These are phyloP conservation scores for Botrytis sinoallii DNA, from an alignment of 2,329 filamentous ascomycete species.

Conservation along the genomic window DNA sequence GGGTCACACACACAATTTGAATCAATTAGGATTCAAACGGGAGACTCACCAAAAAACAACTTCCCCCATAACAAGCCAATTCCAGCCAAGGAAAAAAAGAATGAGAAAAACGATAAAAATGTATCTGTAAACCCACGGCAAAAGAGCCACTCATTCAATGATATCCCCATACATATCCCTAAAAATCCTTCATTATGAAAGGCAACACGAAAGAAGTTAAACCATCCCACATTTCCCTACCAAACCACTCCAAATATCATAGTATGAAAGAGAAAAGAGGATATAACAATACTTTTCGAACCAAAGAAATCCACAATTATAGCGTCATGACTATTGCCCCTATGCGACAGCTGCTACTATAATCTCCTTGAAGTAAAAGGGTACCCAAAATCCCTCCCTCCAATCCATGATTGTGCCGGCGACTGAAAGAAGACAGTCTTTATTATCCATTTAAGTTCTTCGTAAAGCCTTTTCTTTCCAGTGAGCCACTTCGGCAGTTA, in stretches of 20 bases:
- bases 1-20: conserved; percentile 10
- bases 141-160: not conserved
- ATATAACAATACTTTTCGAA: conserved; percentile 21
- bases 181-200: not conserved
- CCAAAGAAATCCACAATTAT: conserved; percentile 29
- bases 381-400: conserved; percentile 32
- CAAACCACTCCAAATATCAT: conserved; percentile 2
- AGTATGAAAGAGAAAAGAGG: conserved; percentile 22
- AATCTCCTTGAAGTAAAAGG: conserved; percentile 32
- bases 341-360: conserved; percentile 33
- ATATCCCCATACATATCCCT: not conserved
- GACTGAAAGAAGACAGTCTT: conserved; percentile 27
- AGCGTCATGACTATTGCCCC: conserved; percentile 34
- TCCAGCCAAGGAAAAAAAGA: conserved; percentile 20
- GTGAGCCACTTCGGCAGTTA: conserved; percentile 63
- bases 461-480: conserved; percentile 50
- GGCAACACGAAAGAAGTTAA: conserved; percentile 9
- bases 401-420: conserved; percentile 38
- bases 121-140: not conserved
- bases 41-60: conserved; percentile 35
- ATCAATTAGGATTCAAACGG: conserved; percentile 14
- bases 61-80: conserved; percentile 18
- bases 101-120: not conserved
- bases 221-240: not conserved
- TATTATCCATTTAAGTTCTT: conserved; percentile 22